Percentiles rank a stretch among this genome's conserved stretches.
phyloP scores from a whole-genome alignment of 495 filamentous ascomycete genomes.

The Beverwykella pulmonaria region DNA sequence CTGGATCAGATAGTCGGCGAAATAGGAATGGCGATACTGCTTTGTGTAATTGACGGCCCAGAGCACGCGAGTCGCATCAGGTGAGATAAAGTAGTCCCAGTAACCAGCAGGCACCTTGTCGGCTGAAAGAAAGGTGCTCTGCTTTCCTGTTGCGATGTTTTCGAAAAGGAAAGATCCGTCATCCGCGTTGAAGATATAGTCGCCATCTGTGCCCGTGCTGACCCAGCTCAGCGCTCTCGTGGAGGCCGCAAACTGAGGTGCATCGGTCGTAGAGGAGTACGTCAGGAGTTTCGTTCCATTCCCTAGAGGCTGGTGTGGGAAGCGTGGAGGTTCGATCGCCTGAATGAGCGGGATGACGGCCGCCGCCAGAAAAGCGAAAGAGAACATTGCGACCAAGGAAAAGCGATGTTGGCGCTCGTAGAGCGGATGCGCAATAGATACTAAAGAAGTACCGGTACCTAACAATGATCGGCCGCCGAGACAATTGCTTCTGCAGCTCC shows the following conservation, averaged over 20 bases:
- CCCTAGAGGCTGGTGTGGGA: slow-evolving; percentile 33
- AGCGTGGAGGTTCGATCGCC: slow-evolving; percentile 30
- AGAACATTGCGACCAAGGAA: slow-evolving; percentile 7
- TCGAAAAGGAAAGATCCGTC: slow-evolving; percentile 53
- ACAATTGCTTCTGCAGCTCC: neutral
- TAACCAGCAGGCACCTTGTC: slow-evolving; percentile 42
- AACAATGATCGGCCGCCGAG: neutral
- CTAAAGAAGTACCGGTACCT: neutral
- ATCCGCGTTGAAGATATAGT: slow-evolving; percentile 52
- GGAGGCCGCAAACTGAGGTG: slow-evolving; percentile 12
- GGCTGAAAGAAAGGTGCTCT: slow-evolving; percentile 50
- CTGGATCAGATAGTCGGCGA: slow-evolving; percentile 59
- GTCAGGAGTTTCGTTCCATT: slow-evolving; percentile 30
- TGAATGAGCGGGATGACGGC: slow-evolving; percentile 4
- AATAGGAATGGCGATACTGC: slow-evolving; percentile 61
- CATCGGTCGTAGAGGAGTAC: slow-evolving; percentile 31
- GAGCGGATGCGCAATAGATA: neutral
- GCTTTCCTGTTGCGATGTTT: slow-evolving; percentile 54
- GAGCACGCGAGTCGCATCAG: slow-evolving; percentile 53
- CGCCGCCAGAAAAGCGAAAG: slow-evolving; percentile 14
- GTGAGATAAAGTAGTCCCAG: slow-evolving; percentile 48
- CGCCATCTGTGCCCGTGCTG: slow-evolving; percentile 46
- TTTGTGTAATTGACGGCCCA: slow-evolving; percentile 53
- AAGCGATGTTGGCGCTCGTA: neutral
- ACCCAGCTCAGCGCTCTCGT: slow-evolving; percentile 52